phyloP scores from a whole-genome alignment of 202 grass and related monocot species.

The Panicum virgatum region DNA sequence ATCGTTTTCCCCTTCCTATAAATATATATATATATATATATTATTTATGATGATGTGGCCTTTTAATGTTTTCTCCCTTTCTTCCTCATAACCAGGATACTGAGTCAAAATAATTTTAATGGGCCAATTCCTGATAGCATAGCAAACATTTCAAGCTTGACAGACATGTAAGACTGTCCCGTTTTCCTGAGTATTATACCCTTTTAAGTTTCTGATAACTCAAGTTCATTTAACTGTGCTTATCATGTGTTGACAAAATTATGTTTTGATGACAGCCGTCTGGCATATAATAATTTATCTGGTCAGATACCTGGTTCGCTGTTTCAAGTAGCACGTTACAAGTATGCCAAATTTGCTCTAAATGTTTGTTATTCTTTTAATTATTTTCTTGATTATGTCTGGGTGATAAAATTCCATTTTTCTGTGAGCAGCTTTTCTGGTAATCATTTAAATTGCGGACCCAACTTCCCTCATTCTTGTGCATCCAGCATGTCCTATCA shows the following conservation, averaged over 20 bases:
- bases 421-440: slow-evolving; percentile 69
- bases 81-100: slow-evolving; percentile 60
- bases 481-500: slow-evolving; percentile 50
- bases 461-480: slow-evolving; percentile 57
- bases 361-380: background rate
- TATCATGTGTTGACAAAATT: slow-evolving; percentile 27
- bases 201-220: slow-evolving; percentile 21
- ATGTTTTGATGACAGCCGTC: slow-evolving; percentile 54
- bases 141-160: slow-evolving; percentile 70
- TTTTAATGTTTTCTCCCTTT: slow-evolving; percentile 30
- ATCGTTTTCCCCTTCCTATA: background rate
- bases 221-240: slow-evolving; percentile 23
- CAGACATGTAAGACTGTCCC: slow-evolving; percentile 72
- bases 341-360: slow-evolving; percentile 49
- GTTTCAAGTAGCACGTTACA: slow-evolving; percentile 83
- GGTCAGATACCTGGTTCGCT: slow-evolving; percentile 71
- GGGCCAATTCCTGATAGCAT: slow-evolving; percentile 72
- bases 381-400: slow-evolving; percentile 19
- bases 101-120: slow-evolving; percentile 74
- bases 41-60: background rate
- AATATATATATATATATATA: too few species aligned
- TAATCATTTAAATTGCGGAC: slow-evolving; percentile 78
- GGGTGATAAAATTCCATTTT: slow-evolving; percentile 33
- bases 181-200: background rate
- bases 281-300: slow-evolving; percentile 76